Base-by-base conservation (phyloP, 495 filamentous ascomycete genomes). In the Penicillium turbatum region DNA sequence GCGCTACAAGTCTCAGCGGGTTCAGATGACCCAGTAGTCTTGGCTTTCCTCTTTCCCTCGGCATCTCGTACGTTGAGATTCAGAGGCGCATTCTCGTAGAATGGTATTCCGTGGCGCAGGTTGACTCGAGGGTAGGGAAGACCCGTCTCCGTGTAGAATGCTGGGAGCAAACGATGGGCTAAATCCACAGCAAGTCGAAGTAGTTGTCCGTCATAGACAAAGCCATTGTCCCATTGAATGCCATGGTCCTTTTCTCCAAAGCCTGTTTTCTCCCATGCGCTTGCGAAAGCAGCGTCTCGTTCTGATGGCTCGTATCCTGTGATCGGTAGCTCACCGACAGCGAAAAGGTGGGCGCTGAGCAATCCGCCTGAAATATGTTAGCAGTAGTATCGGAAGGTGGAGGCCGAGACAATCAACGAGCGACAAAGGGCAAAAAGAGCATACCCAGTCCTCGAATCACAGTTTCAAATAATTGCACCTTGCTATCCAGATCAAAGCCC, bases 381-480 rank as follows among this genome's bases (percentile, higher is more conserved):
- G 51, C 38, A 59, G 46, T 12, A 12, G 16, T 10, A 30, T 17
- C n/a, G 3, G 13, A 34, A 30, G 9, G 7, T n/a, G 19, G 19
- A 10, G 15, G n/a, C 9, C 26, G 26, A 15, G 15, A 15, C 13
- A 15, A 26, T 15, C 12, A 1, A 9, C 6, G 30, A 34, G 27
- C 29, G 17, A 29, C 9, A 16, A 13, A 21, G 27, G 19, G 27
- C 8, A n/a, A 53, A 15, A 6, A 38, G 29, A 43, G 11, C 48
- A 37, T 67, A 77, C 73, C 93, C 45, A 98, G 80, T 26, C 92
- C 92, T 56, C 93, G 79, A 65, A 98, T 98, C 9, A 96, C 91
- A 2, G 91, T 96, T 70, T 98, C 93, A 65, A 98, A 98, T 31
- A 98, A 89, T 71, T 98, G 90, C 8, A 98, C 93, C 69, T 97